These are phyloP conservation scores for Cocos nucifera DNA, from an alignment of 176 grass and related monocot genomes.

Conservation along the genomic window DNA sequence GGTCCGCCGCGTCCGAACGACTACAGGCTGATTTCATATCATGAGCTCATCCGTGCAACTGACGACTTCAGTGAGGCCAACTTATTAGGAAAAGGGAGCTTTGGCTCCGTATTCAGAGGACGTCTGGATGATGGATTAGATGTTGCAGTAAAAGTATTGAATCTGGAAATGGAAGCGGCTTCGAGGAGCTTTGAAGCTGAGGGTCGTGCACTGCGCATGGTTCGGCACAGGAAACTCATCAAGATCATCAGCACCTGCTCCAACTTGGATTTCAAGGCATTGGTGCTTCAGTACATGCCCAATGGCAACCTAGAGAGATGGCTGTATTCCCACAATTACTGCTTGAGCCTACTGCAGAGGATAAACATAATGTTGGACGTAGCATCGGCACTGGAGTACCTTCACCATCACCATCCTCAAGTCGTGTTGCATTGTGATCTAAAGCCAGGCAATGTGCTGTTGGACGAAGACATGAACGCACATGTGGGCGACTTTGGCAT, in stretches of 20 bases:
- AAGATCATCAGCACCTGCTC: constrained; percentile 24
- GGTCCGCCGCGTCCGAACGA: not conserved
- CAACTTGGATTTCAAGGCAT: constrained; percentile 24
- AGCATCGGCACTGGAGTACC: constrained; percentile 13
- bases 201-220: constrained; percentile 13
- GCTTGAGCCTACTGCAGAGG: constrained; percentile 14
- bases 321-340: constrained; percentile 3
- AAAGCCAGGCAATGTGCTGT: constrained; percentile 25
- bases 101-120: constrained; percentile 22
- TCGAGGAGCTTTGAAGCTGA: constrained; percentile 17
- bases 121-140: constrained; percentile 3
- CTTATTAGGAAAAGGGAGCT: constrained; percentile 12
- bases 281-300: constrained; percentile 24
- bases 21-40: constrained; percentile 16
- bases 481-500: constrained; percentile 22
- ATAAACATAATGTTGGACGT: constrained; percentile 12
- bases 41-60: constrained; percentile 18
- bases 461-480: constrained; percentile 29
- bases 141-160: constrained; percentile 13
- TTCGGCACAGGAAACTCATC: constrained; percentile 22
- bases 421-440: constrained; percentile 23
- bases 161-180: constrained; percentile 3
- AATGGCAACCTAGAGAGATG: constrained; percentile 25
- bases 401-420: constrained; percentile 22
- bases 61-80: constrained; percentile 21